A percentile compares a stretch with the other conserved stretches of the same genome.
These are phyloP conservation scores for Podaxis sp. DNA, from an alignment of 768 basidiomycete species.

Conservation along the genomic window DNA sequence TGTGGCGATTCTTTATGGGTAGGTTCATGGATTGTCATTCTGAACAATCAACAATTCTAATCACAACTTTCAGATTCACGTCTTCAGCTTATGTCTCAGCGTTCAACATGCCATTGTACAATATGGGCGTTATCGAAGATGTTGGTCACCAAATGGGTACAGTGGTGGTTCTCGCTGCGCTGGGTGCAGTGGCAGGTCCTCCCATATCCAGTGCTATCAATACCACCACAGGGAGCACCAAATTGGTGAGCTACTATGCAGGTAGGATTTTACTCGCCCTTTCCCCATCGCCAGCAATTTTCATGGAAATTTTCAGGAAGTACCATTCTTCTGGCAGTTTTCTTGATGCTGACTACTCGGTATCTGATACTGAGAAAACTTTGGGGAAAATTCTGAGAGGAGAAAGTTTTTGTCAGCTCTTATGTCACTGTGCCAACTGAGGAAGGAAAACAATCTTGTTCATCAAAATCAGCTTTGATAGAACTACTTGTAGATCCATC, in stretches of 20 bases:
- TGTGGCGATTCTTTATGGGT: conserved; percentile 60
- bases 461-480: neutral
- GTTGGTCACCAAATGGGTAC: conserved; percentile 58
- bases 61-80: conserved; percentile 32
- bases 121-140: conserved; percentile 50
- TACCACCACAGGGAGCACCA: conserved; percentile 41
- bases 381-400: conserved; percentile 37
- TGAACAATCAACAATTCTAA: neutral
- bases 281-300: neutral
- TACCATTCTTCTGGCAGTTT: conserved; percentile 38
- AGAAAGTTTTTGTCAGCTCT: neutral
- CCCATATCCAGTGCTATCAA: conserved; percentile 65
- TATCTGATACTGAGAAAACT: conserved; percentile 36
- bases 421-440: neutral
- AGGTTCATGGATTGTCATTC: conserved; percentile 14
- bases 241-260: conserved; percentile 48
- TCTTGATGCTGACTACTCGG: conserved; percentile 37
- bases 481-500: neutral
- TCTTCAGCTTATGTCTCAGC: conserved; percentile 51
- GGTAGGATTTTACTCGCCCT: conserved; percentile 25
- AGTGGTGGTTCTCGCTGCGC: conserved; percentile 47
- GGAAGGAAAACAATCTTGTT: neutral
- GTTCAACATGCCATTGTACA: conserved; percentile 43
- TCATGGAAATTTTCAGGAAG: conserved; percentile 15
- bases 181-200: conserved; percentile 57